A percentile compares a stretch with the other conserved stretches of the same genome.
These are phyloP conservation scores for Diaporthe citrichinensis DNA, from an alignment of 2,329 filamentous ascomycete species.

Conservation along the genomic window DNA sequence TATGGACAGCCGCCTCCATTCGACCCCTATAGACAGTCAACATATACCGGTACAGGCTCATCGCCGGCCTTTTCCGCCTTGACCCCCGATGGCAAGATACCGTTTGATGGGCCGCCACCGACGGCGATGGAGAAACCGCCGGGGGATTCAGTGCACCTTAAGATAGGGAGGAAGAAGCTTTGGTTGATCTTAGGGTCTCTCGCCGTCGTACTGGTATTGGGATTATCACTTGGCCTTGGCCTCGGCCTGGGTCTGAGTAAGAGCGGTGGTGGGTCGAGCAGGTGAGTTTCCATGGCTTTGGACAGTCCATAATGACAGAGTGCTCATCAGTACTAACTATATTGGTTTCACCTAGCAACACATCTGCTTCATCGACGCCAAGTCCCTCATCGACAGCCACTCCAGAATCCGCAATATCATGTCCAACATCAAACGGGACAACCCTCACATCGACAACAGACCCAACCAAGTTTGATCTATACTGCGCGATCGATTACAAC, in stretches of 20 bases:
- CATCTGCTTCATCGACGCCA: constrained; percentile 26
- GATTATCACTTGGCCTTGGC: constrained; percentile 15
- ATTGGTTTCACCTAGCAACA: neutral
- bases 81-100: constrained; percentile 16
- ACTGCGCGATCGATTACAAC: constrained; percentile 28
- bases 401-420: constrained; percentile 8
- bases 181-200: neutral
- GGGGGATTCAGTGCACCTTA: neutral
- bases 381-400: neutral
- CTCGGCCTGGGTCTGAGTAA: constrained; percentile 26
- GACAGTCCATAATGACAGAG: no score
- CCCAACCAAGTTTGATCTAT: neutral
- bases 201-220: neutral
- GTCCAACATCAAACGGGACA: constrained; percentile 14
- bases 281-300: neutral
- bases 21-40: neutral
- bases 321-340: neutral
- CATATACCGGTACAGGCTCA: neutral
- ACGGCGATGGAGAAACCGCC: neutral
- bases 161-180: constrained; percentile 8
- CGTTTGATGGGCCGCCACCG: neutral
- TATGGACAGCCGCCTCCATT: neutral
- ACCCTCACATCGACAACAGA: constrained; percentile 16
- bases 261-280: neutral
- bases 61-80: neutral